Conservation (phyloP, 2,329 filamentous ascomycete genomes). For the Xylariaceae sp. region DNA sequence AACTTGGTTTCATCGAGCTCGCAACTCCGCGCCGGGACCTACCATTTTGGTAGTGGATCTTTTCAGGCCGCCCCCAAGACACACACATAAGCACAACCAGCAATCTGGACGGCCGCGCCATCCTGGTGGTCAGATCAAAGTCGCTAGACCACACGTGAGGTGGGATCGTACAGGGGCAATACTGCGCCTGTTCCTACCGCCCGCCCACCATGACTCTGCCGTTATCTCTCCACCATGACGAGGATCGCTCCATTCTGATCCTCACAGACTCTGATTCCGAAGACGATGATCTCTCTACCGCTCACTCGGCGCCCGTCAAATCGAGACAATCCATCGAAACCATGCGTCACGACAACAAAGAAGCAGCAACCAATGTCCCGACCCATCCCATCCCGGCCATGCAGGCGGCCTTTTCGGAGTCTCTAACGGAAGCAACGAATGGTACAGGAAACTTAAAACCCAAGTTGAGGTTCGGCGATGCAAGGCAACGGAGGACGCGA, state of each 20-base stretch:
- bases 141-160: background rate
- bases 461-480: slow-evolving; percentile 51
- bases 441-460: slow-evolving; percentile 45
- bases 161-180: slow-evolving; percentile 1
- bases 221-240: slow-evolving; percentile 30
- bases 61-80: slow-evolving; percentile 1
- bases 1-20: slow-evolving; percentile 1
- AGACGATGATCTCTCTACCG: slow-evolving; percentile 28
- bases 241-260: slow-evolving; percentile 31
- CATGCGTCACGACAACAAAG: slow-evolving; percentile 31
- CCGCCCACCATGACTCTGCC: slow-evolving; percentile 29
- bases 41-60: slow-evolving; percentile 3
- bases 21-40: slow-evolving; percentile 7
- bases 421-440: slow-evolving; percentile 66
- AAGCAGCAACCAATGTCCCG: slow-evolving; percentile 37
- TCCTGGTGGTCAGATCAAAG: background rate
- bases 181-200: slow-evolving; percentile 9
- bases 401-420: slow-evolving; percentile 80
- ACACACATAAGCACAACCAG: background rate
- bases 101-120: background rate
- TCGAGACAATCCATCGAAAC: slow-evolving; percentile 23
- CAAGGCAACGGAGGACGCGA: slow-evolving; percentile 58
- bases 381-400: slow-evolving; percentile 69
- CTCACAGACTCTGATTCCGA: slow-evolving; percentile 29
- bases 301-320: slow-evolving; percentile 20